A percentile compares a stretch with the other conserved stretches of the same genome.
phyloP scores from a whole-genome alignment of 176 grass and related monocot genomes.

The Carex pumila region DNA sequence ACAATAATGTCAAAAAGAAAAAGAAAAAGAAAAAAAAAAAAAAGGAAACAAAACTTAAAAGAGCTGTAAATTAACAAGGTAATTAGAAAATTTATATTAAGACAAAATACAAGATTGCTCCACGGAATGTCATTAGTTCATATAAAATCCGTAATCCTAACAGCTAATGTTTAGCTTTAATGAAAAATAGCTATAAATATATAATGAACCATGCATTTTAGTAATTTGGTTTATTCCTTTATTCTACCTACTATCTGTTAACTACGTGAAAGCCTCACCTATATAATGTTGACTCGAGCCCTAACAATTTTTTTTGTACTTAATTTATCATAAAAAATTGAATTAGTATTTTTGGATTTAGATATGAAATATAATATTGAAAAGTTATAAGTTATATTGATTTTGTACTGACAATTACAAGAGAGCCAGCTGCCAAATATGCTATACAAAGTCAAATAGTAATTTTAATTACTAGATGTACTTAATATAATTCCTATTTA shows the following conservation, averaged over 20 bases:
- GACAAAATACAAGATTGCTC: neutral
- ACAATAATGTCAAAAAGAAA: neutral
- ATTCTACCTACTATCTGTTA: constrained; percentile 3
- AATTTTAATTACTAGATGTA: neutral
- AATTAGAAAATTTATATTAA: neutral
- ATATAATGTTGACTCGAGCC: constrained; percentile 11
- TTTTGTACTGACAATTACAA: neutral
- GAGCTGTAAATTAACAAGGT: too few relatives aligned
- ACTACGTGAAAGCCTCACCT: constrained; percentile 54
- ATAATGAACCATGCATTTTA: constrained; percentile 16
- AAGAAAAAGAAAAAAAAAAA: neutral
- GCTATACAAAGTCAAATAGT: neutral
- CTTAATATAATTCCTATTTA: neutral
- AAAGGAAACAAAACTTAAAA: neutral
- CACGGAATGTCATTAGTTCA: neutral
- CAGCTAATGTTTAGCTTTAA: constrained; percentile 8
- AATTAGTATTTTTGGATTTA: neutral
- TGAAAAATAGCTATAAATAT: neutral
- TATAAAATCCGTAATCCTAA: neutral
- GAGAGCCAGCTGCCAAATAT: neutral
- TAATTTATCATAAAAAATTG: neutral
- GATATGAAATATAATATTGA: neutral
- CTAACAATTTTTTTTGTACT: neutral
- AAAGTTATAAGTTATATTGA: neutral
- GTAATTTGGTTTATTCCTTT: neutral